phyloP scores from a whole-genome alignment of 768 basidiomycete species.

The Kwoniella bestiolae region DNA sequence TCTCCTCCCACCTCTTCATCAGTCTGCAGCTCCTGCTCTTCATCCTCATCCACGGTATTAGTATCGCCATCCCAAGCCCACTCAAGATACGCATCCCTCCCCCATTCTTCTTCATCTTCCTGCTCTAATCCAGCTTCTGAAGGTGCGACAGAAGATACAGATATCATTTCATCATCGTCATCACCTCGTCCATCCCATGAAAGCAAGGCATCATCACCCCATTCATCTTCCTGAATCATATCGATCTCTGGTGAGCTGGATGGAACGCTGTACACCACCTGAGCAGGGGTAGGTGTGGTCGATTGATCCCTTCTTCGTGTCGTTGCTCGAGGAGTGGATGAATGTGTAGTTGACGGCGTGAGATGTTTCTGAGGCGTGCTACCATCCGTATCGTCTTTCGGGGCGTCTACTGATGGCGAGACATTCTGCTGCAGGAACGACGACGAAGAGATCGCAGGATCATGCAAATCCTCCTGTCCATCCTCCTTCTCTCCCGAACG shows the following conservation, averaged over 20 bases:
- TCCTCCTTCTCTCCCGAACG: background rate
- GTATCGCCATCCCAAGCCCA: slow-evolving; percentile 16
- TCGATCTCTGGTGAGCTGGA: slow-evolving; percentile 14
- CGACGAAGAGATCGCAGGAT: too few species aligned
- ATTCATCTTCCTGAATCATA: background rate
- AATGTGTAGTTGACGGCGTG: background rate
- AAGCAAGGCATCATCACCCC: slow-evolving; percentile 28
- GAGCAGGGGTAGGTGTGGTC: slow-evolving; percentile 8
- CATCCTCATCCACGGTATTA: background rate
- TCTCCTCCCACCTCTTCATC: background rate
- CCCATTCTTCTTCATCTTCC: slow-evolving; percentile 37
- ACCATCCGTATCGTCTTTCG: too few species aligned
- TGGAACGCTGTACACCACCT: background rate
- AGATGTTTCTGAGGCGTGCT: too few species aligned
- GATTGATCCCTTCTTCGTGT: background rate
- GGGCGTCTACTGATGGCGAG: too few species aligned
- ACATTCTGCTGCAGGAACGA: too few species aligned
- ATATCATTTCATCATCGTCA: slow-evolving; percentile 6
- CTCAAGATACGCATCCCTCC: slow-evolving; percentile 31
- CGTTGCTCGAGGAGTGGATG: background rate
- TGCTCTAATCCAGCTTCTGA: slow-evolving; percentile 16
- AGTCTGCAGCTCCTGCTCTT: slow-evolving; percentile 10
- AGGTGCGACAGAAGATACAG: slow-evolving; percentile 19
- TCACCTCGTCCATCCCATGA: slow-evolving; percentile 21
- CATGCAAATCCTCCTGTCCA: slow-evolving; percentile 12